Conservation (phyloP, 805 yeast genomes). For the Hanseniaspora occidentalis region DNA sequence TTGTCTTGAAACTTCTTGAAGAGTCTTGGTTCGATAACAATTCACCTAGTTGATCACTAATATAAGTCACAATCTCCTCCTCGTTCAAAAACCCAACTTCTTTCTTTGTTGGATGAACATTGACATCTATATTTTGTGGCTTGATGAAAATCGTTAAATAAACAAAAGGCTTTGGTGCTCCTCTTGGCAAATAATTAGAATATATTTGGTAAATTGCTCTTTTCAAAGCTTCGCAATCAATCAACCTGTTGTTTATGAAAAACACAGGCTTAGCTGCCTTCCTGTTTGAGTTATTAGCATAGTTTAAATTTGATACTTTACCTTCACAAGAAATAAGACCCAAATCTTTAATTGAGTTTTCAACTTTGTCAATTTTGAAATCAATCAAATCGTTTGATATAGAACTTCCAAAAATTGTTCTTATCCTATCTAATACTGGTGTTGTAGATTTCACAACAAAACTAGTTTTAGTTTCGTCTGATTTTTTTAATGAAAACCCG, state of each 20-base stretch:
- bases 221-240: constrained; percentile 67
- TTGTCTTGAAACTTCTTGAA: constrained; percentile 44
- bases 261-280: constrained; percentile 57
- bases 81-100: constrained; percentile 82
- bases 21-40: constrained; percentile 46
- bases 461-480: constrained; percentile 61
- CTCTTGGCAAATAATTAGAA: constrained; percentile 62
- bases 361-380: constrained; percentile 27
- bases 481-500: constrained; percentile 69
- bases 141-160: constrained; percentile 58
- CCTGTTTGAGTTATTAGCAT: constrained; percentile 26
- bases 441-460: constrained; percentile 43
- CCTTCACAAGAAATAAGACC: constrained; percentile 51
- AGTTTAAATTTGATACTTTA: constrained; percentile 59
- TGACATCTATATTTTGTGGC: constrained; percentile 74
- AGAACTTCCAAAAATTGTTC: constrained; percentile 57
- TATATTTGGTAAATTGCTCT: constrained; percentile 55
- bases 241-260: constrained; percentile 77
- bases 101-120: constrained; percentile 90
- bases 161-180: constrained; percentile 54
- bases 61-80: constrained; percentile 63
- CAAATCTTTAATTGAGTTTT: constrained; percentile 12
- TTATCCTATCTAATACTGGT: constrained; percentile 51
- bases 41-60: constrained; percentile 38
- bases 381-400: constrained; percentile 55